phyloP scores from a whole-genome alignment of 2,329 filamentous ascomycete genomes.

The Pseudopyricularia javanii region DNA sequence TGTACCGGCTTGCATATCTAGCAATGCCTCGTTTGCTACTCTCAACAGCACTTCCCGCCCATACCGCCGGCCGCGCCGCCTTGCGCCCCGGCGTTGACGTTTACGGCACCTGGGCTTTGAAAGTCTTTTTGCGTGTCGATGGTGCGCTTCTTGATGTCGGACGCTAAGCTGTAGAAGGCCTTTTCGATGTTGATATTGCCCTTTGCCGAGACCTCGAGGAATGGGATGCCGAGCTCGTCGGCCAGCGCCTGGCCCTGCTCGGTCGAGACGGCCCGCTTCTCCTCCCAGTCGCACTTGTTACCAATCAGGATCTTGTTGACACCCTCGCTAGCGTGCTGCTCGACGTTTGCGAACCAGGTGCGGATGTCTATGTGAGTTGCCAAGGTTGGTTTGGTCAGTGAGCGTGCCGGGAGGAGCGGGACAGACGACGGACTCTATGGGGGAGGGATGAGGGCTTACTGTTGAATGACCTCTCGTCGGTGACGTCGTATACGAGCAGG shows the following conservation, averaged over 20 bases:
- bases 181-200: conserved; percentile 99
- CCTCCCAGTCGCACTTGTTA: conserved; percentile 99
- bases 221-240: conserved; percentile 92
- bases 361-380: conserved; percentile 62
- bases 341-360: conserved; percentile 98
- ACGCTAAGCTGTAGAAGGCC: conserved; percentile 89
- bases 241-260: conserved; percentile 89
- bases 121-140: conserved; percentile 83
- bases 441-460: conserved; percentile 42
- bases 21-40: neutral
- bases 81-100: conserved; percentile 44
- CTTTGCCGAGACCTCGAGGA: conserved; percentile 97
- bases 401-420: neutral
- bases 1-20: neutral
- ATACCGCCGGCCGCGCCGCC: conserved; percentile 37
- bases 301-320: conserved; percentile 99
- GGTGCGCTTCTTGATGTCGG: conserved; percentile 96
- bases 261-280: conserved; percentile 89
- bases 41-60: conserved; percentile 67
- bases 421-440: conserved; percentile 3
- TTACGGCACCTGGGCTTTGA: conserved; percentile 49
- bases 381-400: conserved; percentile 1
- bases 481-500: conserved; percentile 94
- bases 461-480: conserved; percentile 89
- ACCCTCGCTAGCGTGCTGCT: conserved; percentile 94